These are phyloP conservation scores for Cairneyella variabilis DNA, from an alignment of 495 filamentous ascomycete species.

Conservation along the genomic window DNA sequence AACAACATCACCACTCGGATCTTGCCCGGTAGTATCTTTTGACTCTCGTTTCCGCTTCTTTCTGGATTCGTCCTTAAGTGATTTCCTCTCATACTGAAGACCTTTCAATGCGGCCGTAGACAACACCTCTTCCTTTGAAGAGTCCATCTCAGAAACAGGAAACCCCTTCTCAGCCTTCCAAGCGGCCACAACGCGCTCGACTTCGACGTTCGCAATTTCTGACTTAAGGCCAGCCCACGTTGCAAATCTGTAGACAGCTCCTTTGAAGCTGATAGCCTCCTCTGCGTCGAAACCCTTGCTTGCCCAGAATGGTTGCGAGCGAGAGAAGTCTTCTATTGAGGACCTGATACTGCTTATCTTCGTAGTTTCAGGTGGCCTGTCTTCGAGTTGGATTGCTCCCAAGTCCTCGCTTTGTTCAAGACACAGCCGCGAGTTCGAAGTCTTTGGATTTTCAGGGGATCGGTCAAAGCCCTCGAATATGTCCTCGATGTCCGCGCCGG, in stretches of 20 bases:
- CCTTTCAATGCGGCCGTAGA: background rate
- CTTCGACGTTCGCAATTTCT: no score
- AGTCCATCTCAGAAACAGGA: background rate
- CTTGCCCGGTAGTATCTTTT: no score
- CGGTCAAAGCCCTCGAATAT: conserved; percentile 12
- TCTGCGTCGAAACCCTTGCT: background rate
- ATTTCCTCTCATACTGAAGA: background rate
- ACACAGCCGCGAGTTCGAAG: conserved; percentile 1
- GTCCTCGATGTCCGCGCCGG: background rate
- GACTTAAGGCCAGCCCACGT: no score
- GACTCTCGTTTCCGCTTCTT: no score
- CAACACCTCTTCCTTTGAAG: background rate
- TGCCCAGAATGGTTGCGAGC: conserved; percentile 6
- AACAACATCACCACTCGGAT: no score
- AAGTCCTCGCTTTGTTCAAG: conserved; percentile 5
- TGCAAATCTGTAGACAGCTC: background rate
- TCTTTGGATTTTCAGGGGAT: conserved; percentile 3
- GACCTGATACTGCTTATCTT: background rate
- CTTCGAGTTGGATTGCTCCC: conserved; percentile 4
- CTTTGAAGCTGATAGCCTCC: background rate
- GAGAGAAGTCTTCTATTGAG: background rate
- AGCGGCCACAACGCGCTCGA: background rate
- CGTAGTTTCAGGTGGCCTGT: conserved; percentile 2
- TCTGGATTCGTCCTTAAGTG: no score
- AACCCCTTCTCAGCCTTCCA: conserved; percentile 1